A percentile compares a stretch with the other conserved stretches of the same genome.
phyloP scores from a whole-genome alignment of 192 early-diverging fungal species.

The Globomyces pollinis-pini region DNA sequence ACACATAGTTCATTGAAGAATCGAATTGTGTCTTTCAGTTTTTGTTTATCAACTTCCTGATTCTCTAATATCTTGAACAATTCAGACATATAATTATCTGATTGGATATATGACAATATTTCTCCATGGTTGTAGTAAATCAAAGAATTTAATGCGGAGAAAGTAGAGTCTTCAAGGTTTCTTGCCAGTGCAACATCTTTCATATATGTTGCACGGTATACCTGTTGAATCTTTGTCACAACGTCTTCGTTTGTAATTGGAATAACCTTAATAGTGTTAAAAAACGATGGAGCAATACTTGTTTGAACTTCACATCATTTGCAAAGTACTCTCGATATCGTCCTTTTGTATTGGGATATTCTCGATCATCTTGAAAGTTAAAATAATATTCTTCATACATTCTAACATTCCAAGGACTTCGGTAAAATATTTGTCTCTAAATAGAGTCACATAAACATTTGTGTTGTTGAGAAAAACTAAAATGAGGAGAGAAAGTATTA shows the following conservation, averaged over 20 bases:
- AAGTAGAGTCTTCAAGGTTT: conserved; percentile 67
- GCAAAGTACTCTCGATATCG: conserved; percentile 67
- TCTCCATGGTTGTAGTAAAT: conserved; percentile 81
- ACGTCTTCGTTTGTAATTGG: conserved; percentile 67
- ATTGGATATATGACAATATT: conserved; percentile 67
- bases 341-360: conserved; percentile 59
- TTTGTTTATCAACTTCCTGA: conserved; percentile 29
- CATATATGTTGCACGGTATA: conserved; percentile 79
- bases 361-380: conserved; percentile 63
- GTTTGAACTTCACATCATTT: conserved; percentile 39
- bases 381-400: conserved; percentile 48
- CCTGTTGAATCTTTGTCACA: conserved; percentile 73
- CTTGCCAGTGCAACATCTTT: conserved; percentile 77
- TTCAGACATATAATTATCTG: conserved; percentile 58
- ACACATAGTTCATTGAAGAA: conserved; percentile 76
- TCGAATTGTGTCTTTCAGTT: conserved; percentile 66
- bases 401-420: conserved; percentile 76
- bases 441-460: conserved; percentile 61
- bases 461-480: conserved; percentile 72
- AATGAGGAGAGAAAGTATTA: conserved; percentile 34
- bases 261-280: conserved; percentile 39
- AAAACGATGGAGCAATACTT: conserved; percentile 9
- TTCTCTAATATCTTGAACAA: conserved; percentile 59
- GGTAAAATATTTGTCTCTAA: conserved; percentile 69
- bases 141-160: conserved; percentile 63